Base-by-base conservation (phyloP, 768 basidiomycete species). In the Naganishia onofrii region DNA sequence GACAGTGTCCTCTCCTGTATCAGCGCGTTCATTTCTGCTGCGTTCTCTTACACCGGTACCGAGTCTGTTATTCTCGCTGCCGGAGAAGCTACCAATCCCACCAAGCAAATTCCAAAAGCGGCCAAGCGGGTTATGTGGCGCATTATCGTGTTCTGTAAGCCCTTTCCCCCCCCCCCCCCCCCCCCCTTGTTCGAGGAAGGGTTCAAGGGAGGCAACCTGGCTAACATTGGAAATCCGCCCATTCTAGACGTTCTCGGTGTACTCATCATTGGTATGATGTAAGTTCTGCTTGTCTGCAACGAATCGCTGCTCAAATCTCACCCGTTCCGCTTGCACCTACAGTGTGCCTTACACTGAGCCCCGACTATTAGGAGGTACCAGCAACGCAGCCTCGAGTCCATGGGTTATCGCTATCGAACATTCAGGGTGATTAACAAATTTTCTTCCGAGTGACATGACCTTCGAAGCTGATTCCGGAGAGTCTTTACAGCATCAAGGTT, bases 31-130 rank as follows among this genome's bases (percentile, higher is more conserved):
- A 83, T 86, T 52, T 84, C 84, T 73, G 86, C 86, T 17, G 87
- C 87, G 1, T 93, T 90, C 84, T 90, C 90, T 6, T 69, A 87
- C 31, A 85, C 89, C 69, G 53, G 36, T 36, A 56, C 77, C 56
- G 69, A 73, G 29, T 29, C 19, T 4, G 46, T 69, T 26, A 72
- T 52, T 65, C 88, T 88, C 67, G 86, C 89, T 31, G 90, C 89
- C 21, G 89, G 88, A 0, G 91, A 93, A 80, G 88, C 89, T 0
- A 83, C 87, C 76, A 90, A 85, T 76, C 91, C 92, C 8, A 86
- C 90, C 44, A 87, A 88, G 34, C 91, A 90, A 75, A 90, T 93
- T 72, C 83, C 86, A 28, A 90, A 87, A 76, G 90, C 90, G 28
- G 87, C 91, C 63, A 84, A 85, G 44, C 84, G 89, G 26, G 90